Base-by-base conservation (phyloP, 2,329 filamentous ascomycete genomes). In the Talaromyces islandicus region DNA sequence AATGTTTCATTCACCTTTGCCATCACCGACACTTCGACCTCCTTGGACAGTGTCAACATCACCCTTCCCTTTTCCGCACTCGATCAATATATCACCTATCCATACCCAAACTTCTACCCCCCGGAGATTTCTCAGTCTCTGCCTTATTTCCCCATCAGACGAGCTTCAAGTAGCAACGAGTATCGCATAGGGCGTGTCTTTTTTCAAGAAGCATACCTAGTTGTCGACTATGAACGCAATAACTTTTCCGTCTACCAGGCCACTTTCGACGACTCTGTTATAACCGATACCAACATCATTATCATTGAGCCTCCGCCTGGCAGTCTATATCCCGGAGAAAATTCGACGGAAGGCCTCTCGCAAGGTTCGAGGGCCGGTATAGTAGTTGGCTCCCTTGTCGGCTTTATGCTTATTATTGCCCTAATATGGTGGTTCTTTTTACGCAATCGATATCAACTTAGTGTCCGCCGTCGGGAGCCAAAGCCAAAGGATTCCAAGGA, bases 171-270 rank as follows among this genome's bases (percentile, higher is more conserved):
- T 53, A 64, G 66, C 9, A 68, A 67, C 38, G 70, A 76, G 58
- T 72, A 69, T 53, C 74, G 70, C 7, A 68, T 78, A 43, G 75
- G 76, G n/a, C 67, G 76, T 55, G 64, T 69, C 9, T 77, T 78
- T 60, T 64, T 78, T 17, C 76, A 78, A 65, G 75, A 78, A 66
- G 71, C 73, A 17, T 75, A 76, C 62, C 51, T 75, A 27, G 67
- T 66, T 29, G 73, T 74, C 11, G 72, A 76, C 60, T 75, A 74
- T 60, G 72, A 75, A 57, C 65, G 72, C 9, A 66, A 68, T 24
- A 71, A 69, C 38, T 76, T 75, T 57, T 72, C 71, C 2, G 60
- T 75, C 19, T 69, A 70, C 32, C 68, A 74, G 54, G 71, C 71
- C 7, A 62, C 64, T 25, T 72, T 72, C 57, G 66, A 65, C 10